Conservation (phyloP, 768 basidiomycete genomes). For the Naematelia encephala region DNA sequence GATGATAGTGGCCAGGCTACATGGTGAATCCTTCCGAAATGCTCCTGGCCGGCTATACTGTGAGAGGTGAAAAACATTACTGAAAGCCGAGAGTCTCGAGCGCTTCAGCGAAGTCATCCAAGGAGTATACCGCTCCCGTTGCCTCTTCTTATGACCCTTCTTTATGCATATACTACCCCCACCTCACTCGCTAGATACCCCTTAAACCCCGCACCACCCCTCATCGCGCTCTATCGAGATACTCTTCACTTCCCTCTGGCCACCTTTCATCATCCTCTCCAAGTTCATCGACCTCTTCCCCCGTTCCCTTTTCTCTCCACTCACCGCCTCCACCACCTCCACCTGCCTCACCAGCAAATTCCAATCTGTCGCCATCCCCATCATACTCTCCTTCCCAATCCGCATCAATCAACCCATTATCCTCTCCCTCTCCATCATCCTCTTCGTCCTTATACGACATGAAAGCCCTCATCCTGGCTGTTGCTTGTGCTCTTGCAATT, state of each 20-base stretch:
- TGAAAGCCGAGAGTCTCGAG: too few relatives aligned
- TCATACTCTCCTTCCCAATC: constrained; percentile 20
- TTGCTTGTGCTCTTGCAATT: constrained; percentile 26
- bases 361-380: constrained; percentile 10
- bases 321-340: constrained; percentile 15
- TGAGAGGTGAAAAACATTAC: too few relatives aligned
- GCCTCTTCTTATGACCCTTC: too few relatives aligned
- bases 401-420: constrained; percentile 18
- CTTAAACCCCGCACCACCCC: too few relatives aligned
- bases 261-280: constrained; percentile 40
- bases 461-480: constrained; percentile 36
- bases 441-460: constrained; percentile 33
- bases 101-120: too few relatives aligned
- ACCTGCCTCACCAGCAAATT: constrained; percentile 11
- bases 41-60: too few relatives aligned
- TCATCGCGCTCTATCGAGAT: constrained; percentile 14
- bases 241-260: constrained; percentile 39
- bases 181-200: too few relatives aligned
- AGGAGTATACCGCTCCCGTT: too few relatives aligned
- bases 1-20: too few relatives aligned
- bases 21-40: too few relatives aligned
- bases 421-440: constrained; percentile 15
- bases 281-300: constrained; percentile 33
- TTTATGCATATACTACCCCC: too few relatives aligned
- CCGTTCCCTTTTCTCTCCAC: constrained; percentile 13